A percentile compares a stretch with the other conserved stretches of the same genome.
Evolutionary conservation across 1,284 basidiomycete genomes (phyloP).

Genomic region (Boletellus dicymbophilus): DNA sequence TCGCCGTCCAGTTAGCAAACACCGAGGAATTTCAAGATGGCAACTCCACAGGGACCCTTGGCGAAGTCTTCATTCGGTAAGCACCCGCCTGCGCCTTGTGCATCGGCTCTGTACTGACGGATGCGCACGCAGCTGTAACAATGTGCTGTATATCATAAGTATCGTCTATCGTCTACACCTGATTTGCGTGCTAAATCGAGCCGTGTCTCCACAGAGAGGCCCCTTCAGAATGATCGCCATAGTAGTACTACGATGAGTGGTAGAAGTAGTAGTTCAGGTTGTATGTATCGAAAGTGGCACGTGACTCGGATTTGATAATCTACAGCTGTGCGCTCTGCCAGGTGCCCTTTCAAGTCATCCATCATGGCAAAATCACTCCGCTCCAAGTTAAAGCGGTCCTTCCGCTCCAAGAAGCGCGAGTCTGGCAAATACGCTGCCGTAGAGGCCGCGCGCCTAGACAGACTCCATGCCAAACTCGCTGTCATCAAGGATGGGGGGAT

Average conservation of each 20-base stretch:
- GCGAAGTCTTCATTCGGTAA: conserved; percentile 97
- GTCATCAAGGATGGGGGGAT: conserved; percentile 42
- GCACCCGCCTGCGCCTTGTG: conserved; percentile 25
- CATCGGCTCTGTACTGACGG: conserved; percentile 3
- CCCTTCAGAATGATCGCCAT: conserved; percentile 49
- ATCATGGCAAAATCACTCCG: conserved; percentile 92
- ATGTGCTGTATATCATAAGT: conserved; percentile 93
- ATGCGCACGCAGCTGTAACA: conserved; percentile 72
- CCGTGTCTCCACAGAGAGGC: conserved; percentile 64
- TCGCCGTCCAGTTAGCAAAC: conserved; percentile 66
- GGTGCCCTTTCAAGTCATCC: not conserved
- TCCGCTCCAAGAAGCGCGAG: conserved; percentile 84
- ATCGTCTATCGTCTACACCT: conserved; percentile 12
- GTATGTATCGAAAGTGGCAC: too few species aligned
- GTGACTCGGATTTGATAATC: too few species aligned
- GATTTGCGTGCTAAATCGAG: conserved; percentile 32
- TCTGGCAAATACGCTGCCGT: conserved; percentile 82
- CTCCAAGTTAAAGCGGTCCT: conserved; percentile 86
- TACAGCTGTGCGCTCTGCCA: conserved; percentile 18
- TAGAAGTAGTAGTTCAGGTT: too few species aligned
- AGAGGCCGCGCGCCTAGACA: conserved; percentile 81
- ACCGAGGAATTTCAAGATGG: conserved; percentile 99
- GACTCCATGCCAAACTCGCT: conserved; percentile 73
- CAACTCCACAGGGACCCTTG: conserved; percentile 92
- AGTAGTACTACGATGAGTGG: too few species aligned